A percentile compares a stretch with the other conserved stretches of the same genome.
phyloP scores from a whole-genome alignment of 768 basidiomycete genomes.

The Pleurotus salmoneostramineus region DNA sequence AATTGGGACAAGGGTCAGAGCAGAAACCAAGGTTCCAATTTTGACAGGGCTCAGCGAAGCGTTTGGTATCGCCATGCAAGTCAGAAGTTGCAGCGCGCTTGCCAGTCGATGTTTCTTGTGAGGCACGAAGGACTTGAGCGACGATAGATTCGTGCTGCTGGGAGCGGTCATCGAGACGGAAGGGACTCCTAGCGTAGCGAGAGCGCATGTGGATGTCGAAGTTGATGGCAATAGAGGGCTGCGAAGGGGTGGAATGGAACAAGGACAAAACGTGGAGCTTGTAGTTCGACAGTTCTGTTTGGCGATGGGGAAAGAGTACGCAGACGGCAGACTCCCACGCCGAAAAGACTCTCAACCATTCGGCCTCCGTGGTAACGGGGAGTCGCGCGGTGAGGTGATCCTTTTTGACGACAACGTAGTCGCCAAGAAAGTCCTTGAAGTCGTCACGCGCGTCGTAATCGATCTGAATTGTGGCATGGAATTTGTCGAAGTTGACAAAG shows the following conservation, averaged over 20 bases:
- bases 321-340: conserved; percentile 8
- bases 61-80: no score
- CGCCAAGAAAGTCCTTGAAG: conserved; percentile 11
- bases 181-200: conserved; percentile 10
- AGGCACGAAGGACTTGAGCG: background rate
- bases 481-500: conserved; percentile 16
- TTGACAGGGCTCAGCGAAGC: conserved; percentile 7
- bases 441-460: conserved; percentile 16
- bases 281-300: conserved; percentile 8
- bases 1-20: conserved; percentile 9
- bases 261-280: conserved; percentile 7
- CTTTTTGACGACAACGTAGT: conserved; percentile 11
- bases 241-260: conserved; percentile 6
- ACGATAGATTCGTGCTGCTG: conserved; percentile 5
- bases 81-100: conserved; percentile 9
- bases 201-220: conserved; percentile 11
- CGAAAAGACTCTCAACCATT: conserved; percentile 12
- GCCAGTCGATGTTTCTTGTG: background rate
- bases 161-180: conserved; percentile 12
- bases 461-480: conserved; percentile 10
- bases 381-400: background rate
- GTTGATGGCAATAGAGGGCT: background rate
- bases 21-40: conserved; percentile 14
- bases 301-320: conserved; percentile 12
- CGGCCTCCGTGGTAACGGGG: conserved; percentile 2